Evolutionary conservation across 495 filamentous ascomycete genomes (phyloP), one percentile per base, ranked within the genome.

Genomic region (Hypoxylon rickii): DNA sequence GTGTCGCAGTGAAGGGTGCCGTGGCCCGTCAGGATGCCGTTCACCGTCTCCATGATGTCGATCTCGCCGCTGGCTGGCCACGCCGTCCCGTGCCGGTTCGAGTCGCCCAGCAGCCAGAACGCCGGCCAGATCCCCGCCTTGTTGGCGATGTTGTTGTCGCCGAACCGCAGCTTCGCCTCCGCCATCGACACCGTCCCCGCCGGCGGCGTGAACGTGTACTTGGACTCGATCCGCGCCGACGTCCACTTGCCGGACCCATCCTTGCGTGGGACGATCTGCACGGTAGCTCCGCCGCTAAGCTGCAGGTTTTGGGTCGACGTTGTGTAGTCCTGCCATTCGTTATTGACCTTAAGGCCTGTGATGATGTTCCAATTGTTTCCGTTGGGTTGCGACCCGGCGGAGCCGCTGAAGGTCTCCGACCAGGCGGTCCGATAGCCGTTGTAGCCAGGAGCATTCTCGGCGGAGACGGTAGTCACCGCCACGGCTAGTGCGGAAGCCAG

Each of bases 101-200:
- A 58, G 44, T 75, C 45, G 1, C 79, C 79, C n/a, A 82, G 68
- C 22, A 78, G 47, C 79, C 78, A 82, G 64, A 79, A 82, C 0
- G 78, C 79, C 0, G 79, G 79, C 79, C 79, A 82, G 60, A 80
- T 73, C 5, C 79, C 79, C 55, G 74, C 68, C 62, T 79, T 75
- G 13, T 68, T 63, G n/a, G 34, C 33, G 20, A 51, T 39, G 8
- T 55, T 10, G 55, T 71, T 73, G 39, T 49, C 55, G 26, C 79
- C 79, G 46, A 81, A 74, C 12, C 73, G 68, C 26, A 80, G 66
- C 26, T 51, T 41, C 11, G 74, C 70, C 69, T 80, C 73, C 11
- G 71, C 70, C 32, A 76, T 61, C 6, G 77, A 74, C 20, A 52
- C 51, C 21, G 44, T 46, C 26, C 77, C 76, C 2, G 70, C 58